Conservation (phyloP, 129 eudicot genomes). For the sunflower (Helianthus annuus) region HanXRQr2.0-SUNRISE NC_035447.2:100468901-100469400, state of each 20-base stretch:
- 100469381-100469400: constrained; percentile 34
- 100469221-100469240: constrained; percentile 50
- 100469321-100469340: constrained; percentile 48
- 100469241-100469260: constrained; percentile 38
- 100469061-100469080: constrained; percentile 66
- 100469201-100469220: constrained; percentile 30
- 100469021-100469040: constrained; percentile 68
- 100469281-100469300: neutral
- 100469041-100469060: constrained; percentile 60
- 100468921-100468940: constrained; percentile 17
- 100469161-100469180: constrained; percentile 27
- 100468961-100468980: constrained; percentile 6
- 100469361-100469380: constrained; percentile 36
- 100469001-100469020: constrained; percentile 57
- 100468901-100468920: constrained; percentile 11
- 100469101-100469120: constrained; percentile 5
- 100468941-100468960: constrained; percentile 7
- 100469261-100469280: neutral
- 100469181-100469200: constrained; percentile 23
- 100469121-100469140: constrained; percentile 28
- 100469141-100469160: constrained; percentile 26
- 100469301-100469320: neutral
- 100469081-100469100: constrained; percentile 41
- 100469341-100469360: constrained; percentile 41
- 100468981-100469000: constrained; percentile 41